Conservation (phyloP, 2,329 filamentous ascomycete genomes). For the Pyrenochaeta sp. region DNA sequence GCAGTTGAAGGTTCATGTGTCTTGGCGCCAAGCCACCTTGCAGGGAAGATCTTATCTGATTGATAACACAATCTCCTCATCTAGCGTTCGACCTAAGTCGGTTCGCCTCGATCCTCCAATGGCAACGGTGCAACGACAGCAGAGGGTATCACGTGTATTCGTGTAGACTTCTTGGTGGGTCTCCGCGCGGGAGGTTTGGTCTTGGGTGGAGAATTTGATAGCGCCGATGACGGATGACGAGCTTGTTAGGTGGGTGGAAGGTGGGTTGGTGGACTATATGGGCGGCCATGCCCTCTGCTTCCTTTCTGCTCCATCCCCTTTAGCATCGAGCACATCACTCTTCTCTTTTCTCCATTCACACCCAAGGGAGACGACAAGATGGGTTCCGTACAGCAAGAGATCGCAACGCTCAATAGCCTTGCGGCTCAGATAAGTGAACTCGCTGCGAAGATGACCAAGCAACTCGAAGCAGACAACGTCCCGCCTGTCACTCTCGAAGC, state of each 20-base stretch:
- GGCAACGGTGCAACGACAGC: background rate
- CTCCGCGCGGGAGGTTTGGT: background rate
- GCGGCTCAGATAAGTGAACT: constrained; percentile 57
- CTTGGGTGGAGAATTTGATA: background rate
- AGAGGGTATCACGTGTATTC: background rate
- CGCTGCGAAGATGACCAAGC: constrained; percentile 53
- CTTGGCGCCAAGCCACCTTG: constrained; percentile 18
- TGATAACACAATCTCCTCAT: constrained; percentile 36
- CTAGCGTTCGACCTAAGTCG: background rate
- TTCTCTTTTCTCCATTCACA: background rate
- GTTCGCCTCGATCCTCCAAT: constrained; percentile 2
- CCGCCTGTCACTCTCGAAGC: constrained; percentile 54
- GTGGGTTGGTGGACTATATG: background rate
- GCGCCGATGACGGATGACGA: constrained; percentile 5
- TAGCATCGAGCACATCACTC: background rate
- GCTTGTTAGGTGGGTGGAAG: background rate
- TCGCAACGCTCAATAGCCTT: constrained; percentile 53
- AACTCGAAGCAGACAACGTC: constrained; percentile 55
- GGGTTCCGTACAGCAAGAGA: constrained; percentile 26
- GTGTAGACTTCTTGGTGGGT: background rate
- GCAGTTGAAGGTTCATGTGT: constrained; percentile 7
- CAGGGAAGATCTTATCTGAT: constrained; percentile 34
- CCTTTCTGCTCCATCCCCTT: background rate
- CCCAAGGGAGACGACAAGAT: constrained; percentile 9
- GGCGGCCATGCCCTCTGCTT: background rate